Base-by-base conservation (phyloP, 805 yeast genomes). In the Candida pseudofarinosa region DNA sequence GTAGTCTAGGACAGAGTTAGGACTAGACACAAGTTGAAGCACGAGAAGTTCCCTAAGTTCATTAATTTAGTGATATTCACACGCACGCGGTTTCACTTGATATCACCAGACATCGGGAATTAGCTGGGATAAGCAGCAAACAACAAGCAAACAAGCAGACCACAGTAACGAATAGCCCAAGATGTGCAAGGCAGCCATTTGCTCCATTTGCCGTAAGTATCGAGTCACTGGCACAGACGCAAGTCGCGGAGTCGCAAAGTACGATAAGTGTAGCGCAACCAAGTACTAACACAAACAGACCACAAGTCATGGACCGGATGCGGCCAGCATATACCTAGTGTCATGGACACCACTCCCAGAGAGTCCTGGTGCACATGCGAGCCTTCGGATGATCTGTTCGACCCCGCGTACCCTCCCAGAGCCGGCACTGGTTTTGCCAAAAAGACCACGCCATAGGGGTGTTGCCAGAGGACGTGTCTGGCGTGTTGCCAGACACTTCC, bases 271-370 rank as follows among this genome's bases (percentile, higher is more conserved):
- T 16, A n/a, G 19, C 17, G 18, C 38, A 4, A 20, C 10, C 19
- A 16, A 17, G 19, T 35, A 40, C 44, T 40, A 44, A 40, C 41
- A 26, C 14, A 14, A 16, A 16, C 45, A 56, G 62, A 77, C 48
- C 74, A 73, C 54, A 78, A 79, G 51, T 69, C 76, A 15, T 73
- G 77, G 77, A 51, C 52, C 20, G 78, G 78, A 13, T 73, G 78
- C 56, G 78, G 77, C 2, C 37, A 52, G 30, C 78, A 73, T 47
- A 59, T 72, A 33, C 66, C 74, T 8, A 17, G 48, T 1, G 74
- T 74, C 10, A 69, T 73, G 75, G 45, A 51, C n/a, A 45, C 47
- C 4, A 49, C 54, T 14, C 64, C 72, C 10, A 59, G 60, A 39
- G 62, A 55, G 7, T 44, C 66, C 31, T 71, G 76, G 74, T 60